These are phyloP conservation scores for Cercospora sp. DNA, from an alignment of 2,329 filamentous ascomycete species.

Conservation along the genomic window DNA sequence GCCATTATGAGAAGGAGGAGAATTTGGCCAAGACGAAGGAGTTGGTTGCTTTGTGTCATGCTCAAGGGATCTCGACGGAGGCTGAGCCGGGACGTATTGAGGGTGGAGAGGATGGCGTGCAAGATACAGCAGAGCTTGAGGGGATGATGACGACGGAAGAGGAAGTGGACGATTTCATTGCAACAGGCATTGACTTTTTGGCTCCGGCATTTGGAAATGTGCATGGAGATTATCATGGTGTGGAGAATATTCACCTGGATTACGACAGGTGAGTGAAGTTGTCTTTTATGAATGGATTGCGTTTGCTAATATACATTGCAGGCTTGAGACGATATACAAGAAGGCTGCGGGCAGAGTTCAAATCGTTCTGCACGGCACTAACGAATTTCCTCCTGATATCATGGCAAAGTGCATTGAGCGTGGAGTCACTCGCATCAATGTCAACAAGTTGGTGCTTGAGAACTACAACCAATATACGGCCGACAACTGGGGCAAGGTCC, in stretches of 20 bases:
- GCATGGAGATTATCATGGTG: slow-evolving; percentile 73
- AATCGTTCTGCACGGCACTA: slow-evolving; percentile 60
- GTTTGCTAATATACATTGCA: slow-evolving; percentile 11
- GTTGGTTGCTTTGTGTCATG: slow-evolving; percentile 63
- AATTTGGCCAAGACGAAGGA: slow-evolving; percentile 66
- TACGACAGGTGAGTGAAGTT: slow-evolving; percentile 49
- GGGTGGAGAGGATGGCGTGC: slow-evolving; percentile 72
- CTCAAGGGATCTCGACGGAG: slow-evolving; percentile 66
- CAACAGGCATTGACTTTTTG: slow-evolving; percentile 70
- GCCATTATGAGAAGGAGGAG: slow-evolving; percentile 68
- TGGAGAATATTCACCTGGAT: slow-evolving; percentile 60
- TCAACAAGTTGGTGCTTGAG: slow-evolving; percentile 59
- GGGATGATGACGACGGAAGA: slow-evolving; percentile 67
- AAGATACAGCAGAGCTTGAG: slow-evolving; percentile 60
- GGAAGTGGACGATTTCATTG: slow-evolving; percentile 69
- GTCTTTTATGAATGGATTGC: not conserved
- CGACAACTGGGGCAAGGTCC: slow-evolving; percentile 53
- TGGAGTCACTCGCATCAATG: slow-evolving; percentile 59
- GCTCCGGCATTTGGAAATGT: slow-evolving; percentile 77
- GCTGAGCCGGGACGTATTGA: slow-evolving; percentile 72
- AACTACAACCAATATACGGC: slow-evolving; percentile 50
- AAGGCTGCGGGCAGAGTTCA: slow-evolving; percentile 51
- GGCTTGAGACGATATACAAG: slow-evolving; percentile 50
- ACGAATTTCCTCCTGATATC: slow-evolving; percentile 57
- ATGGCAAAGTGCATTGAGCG: slow-evolving; percentile 56